A percentile compares a stretch with the other conserved stretches of the same genome.
Conservation (phyloP, 2,329 filamentous ascomycete species). For the Dothistroma pini region DNA sequence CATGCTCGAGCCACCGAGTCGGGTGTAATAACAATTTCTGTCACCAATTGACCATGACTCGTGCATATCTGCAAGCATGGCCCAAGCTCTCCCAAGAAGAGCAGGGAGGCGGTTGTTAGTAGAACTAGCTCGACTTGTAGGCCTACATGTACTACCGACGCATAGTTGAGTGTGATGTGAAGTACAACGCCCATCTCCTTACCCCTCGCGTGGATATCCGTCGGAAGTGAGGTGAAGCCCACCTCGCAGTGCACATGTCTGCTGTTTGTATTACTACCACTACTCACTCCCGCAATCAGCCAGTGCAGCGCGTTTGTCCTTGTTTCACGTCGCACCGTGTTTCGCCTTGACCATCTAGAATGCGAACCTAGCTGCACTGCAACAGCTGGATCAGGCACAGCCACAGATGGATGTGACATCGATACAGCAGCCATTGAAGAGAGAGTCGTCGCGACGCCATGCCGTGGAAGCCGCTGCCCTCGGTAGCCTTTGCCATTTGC, state of each 20-base stretch:
- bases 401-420: neutral
- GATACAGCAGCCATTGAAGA: neutral
- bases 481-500: conserved; percentile 97
- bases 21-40: too few species aligned
- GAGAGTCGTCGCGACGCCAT: conserved; percentile 46
- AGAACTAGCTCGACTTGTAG: too few species aligned
- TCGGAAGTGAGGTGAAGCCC: neutral
- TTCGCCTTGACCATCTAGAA: neutral
- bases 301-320: neutral
- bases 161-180: neutral
- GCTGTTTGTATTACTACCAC: neutral
- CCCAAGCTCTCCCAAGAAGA: neutral
- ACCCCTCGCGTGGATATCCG: neutral
- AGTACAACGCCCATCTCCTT: neutral
- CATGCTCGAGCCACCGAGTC: too few species aligned
- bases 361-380: neutral
- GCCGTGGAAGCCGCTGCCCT: conserved; percentile 96
- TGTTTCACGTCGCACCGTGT: neutral
- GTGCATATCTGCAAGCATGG: neutral
- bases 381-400: neutral
- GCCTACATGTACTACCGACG: too few species aligned
- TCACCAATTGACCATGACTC: too few species aligned
- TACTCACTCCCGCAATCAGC: neutral
- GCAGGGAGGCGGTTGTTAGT: neutral
- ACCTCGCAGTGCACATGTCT: neutral